phyloP scores from a whole-genome alignment of 31 red algal species.

The Endocladia muricata region DNA sequence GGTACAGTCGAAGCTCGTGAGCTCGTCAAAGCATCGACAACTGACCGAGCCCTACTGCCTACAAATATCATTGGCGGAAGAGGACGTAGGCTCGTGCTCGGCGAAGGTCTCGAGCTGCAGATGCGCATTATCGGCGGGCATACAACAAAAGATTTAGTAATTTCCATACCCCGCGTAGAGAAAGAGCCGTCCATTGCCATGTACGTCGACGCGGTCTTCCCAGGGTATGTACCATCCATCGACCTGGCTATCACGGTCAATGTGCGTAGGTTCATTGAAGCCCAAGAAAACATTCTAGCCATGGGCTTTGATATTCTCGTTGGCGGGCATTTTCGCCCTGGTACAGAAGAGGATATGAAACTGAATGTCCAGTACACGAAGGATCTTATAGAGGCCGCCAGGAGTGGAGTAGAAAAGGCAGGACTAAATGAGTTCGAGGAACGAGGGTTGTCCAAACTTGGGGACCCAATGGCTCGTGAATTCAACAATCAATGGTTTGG shows the following conservation, averaged over 20 bases:
- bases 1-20: constrained; percentile 11
- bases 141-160: constrained; percentile 25
- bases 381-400: constrained; percentile 41
- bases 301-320: constrained; percentile 38
- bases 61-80: constrained; percentile 16
- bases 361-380: constrained; percentile 20
- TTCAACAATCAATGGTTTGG: constrained; percentile 50
- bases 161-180: constrained; percentile 38
- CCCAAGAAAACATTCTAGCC: constrained; percentile 27
- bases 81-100: constrained; percentile 15
- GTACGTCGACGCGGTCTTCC: constrained; percentile 60
- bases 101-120: constrained; percentile 11
- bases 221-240: constrained; percentile 41
- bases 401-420: background rate
- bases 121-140: constrained; percentile 43
- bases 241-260: constrained; percentile 43
- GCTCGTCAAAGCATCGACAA: constrained; percentile 2
- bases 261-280: constrained; percentile 9
- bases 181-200: constrained; percentile 18
- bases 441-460: constrained; percentile 10
- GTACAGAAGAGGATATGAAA: constrained; percentile 22
- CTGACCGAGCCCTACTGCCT: constrained; percentile 20
- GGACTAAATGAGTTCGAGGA: constrained; percentile 16
- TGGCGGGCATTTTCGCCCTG: constrained; percentile 56
- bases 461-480: constrained; percentile 25